Percentiles rank a stretch among this genome's conserved stretches.
These are phyloP conservation scores for Digitaria exilis DNA, from an alignment of 202 grass and related monocot species.

Conservation along the genomic window DNA sequence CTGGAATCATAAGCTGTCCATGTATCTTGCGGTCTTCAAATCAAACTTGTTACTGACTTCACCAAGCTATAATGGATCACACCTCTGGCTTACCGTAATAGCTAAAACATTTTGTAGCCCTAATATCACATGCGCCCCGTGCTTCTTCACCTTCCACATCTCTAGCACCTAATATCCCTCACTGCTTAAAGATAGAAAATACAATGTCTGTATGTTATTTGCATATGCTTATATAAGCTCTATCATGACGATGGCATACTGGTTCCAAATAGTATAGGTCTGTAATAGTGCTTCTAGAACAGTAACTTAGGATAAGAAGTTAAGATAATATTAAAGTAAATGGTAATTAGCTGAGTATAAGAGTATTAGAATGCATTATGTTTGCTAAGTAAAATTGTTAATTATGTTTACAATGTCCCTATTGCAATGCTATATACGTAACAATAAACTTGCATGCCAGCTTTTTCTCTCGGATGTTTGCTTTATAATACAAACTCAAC, in stretches of 20 bases:
- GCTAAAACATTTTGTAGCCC: background rate
- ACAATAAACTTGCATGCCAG: background rate
- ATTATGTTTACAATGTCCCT: background rate
- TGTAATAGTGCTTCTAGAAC: background rate
- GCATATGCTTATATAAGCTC: background rate
- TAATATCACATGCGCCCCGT: constrained; percentile 50
- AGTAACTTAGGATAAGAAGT: background rate
- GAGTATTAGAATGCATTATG: background rate
- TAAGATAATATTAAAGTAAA: background rate
- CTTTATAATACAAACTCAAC: background rate
- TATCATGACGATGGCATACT: background rate
- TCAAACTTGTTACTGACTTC: background rate
- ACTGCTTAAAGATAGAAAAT: background rate
- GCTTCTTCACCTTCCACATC: background rate
- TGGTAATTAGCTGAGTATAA: background rate
- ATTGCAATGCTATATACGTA: background rate
- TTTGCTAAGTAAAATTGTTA: background rate
- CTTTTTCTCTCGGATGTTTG: background rate
- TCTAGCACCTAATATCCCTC: background rate
- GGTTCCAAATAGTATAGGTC: background rate
- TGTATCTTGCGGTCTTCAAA: background rate
- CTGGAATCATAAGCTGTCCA: background rate
- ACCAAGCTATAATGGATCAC: background rate
- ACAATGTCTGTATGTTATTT: background rate
- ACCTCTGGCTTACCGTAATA: background rate